phyloP scores from a whole-genome alignment of 1,139 yeast genomes.

The Scheffersomyces parashehatae region DNA sequence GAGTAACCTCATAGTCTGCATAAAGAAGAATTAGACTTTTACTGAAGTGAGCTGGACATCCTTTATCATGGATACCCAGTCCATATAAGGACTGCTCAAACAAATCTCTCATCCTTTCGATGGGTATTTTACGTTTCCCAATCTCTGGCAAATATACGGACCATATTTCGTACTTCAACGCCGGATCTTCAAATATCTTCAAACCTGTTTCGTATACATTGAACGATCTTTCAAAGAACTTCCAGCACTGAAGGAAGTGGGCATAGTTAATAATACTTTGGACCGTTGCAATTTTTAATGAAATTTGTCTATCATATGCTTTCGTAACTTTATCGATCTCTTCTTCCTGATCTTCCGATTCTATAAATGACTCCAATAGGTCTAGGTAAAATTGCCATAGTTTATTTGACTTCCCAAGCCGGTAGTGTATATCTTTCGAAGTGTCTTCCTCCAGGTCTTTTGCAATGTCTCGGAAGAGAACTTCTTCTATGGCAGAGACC shows the following conservation, averaged over 20 bases:
- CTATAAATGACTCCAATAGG: constrained; percentile 62
- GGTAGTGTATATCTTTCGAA: constrained; percentile 53
- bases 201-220: constrained; percentile 70
- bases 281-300: constrained; percentile 70
- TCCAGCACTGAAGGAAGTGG: constrained; percentile 52
- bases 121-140: constrained; percentile 25
- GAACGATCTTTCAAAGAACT: constrained; percentile 54
- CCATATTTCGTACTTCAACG: constrained; percentile 70
- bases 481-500: constrained; percentile 50
- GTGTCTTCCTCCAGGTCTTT: constrained; percentile 30
- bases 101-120: constrained; percentile 68
- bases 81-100: constrained; percentile 57
- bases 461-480: constrained; percentile 29
- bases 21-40: constrained; percentile 57
- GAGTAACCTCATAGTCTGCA: constrained; percentile 55
- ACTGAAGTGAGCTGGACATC: constrained; percentile 47
- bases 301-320: constrained; percentile 63
- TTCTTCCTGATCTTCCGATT: constrained; percentile 19
- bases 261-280: constrained; percentile 67
- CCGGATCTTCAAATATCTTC: constrained; percentile 56
- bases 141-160: constrained; percentile 61
- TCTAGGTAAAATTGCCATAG: constrained; percentile 80
- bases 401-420: constrained; percentile 59
- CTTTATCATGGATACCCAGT: constrained; percentile 28
- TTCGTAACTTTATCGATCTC: constrained; percentile 22